A percentile compares a stretch with the other conserved stretches of the same genome.
Conservation (phyloP, 2,329 filamentous ascomycete genomes). For the Didymella pinodella region DNA sequence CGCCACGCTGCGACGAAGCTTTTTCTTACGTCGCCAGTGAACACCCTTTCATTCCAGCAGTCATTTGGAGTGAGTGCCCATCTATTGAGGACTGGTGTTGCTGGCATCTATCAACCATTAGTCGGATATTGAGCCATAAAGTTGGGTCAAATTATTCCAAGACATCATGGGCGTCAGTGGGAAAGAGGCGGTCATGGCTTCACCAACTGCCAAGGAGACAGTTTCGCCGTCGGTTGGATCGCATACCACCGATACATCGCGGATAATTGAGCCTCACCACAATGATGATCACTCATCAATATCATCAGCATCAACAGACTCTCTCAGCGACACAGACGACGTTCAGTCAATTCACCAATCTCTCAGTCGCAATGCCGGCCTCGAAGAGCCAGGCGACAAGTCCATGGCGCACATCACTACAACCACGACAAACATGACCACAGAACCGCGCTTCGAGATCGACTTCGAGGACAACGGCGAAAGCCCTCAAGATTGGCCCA, state of each 20-base stretch:
- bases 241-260: not conserved
- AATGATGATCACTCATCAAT: constrained; percentile 36
- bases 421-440: constrained; percentile 49
- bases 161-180: constrained; percentile 10
- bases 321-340: constrained; percentile 32
- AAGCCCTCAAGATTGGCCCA: constrained; percentile 74
- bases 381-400: constrained; percentile 39
- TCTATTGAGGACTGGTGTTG: constrained; percentile 2
- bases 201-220: constrained; percentile 14
- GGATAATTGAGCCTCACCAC: not conserved
- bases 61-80: not conserved
- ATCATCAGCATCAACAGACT: constrained; percentile 38
- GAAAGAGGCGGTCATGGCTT: constrained; percentile 23
- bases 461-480: constrained; percentile 68
- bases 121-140: constrained; percentile 7
- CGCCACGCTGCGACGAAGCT: constrained; percentile 17
- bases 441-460: constrained; percentile 72
- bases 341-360: constrained; percentile 43
- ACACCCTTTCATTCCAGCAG: not conserved
- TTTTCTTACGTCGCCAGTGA: constrained; percentile 4
- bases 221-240: constrained; percentile 9
- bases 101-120: not conserved
- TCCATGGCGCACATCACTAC: constrained; percentile 35
- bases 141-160: not conserved
- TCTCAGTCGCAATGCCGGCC: constrained; percentile 46